phyloP scores from a whole-genome alignment of 306 rosid genomes.

The Cucumis sativus region DNA sequence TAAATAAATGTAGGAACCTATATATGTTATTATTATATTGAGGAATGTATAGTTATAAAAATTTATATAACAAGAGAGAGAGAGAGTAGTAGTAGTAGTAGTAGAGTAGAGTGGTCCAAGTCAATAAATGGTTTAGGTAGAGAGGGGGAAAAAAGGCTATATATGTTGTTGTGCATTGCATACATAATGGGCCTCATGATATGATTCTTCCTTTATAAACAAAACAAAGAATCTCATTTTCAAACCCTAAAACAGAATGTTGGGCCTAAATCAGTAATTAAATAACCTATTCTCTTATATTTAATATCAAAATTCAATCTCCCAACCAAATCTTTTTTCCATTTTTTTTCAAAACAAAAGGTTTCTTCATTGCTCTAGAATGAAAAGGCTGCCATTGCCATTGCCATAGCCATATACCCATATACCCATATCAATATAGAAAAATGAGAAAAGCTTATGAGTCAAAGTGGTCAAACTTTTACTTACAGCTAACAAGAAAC shows the following conservation, averaged over 20 bases:
- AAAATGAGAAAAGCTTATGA: constrained; percentile 53
- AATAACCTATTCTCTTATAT: no score
- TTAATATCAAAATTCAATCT: no score
- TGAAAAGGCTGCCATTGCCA: constrained; percentile 10
- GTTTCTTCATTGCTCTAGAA: constrained; percentile 5
- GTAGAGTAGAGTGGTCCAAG: not conserved
- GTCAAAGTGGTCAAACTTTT: constrained; percentile 55
- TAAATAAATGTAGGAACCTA: no score
- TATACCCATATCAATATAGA: constrained; percentile 37
- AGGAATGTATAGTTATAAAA: no score
- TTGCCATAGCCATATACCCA: no score
- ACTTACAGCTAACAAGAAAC: constrained; percentile 34
- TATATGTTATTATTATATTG: no score
- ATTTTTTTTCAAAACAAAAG: not conserved
- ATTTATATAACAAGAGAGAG: no score
- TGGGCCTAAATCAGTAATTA: constrained; percentile 26
- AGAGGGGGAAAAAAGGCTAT: not conserved
- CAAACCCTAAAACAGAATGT: constrained; percentile 28
- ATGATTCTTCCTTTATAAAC: constrained; percentile 9
- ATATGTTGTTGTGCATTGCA: not conserved
- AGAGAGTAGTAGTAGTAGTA: not conserved
- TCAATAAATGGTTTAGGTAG: not conserved
- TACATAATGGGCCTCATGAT: constrained; percentile 2
- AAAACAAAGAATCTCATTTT: constrained; percentile 15
- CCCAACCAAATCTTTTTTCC: not conserved